Evolutionary conservation across 2,329 filamentous ascomycete genomes (phyloP).

Genomic region (Penicillium sp.): DNA sequence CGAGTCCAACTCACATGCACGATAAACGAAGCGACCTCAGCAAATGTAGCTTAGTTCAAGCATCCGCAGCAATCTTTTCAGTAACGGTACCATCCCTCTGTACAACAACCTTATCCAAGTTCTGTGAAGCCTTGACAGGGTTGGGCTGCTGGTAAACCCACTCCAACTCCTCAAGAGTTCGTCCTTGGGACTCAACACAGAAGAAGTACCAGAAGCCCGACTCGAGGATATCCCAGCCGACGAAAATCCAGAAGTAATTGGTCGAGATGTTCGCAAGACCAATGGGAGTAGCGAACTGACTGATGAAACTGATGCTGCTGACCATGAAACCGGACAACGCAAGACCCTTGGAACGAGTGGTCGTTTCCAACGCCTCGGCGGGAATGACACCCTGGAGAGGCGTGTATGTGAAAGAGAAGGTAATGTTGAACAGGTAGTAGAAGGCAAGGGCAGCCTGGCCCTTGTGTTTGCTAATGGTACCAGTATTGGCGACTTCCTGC

Average conservation of each 20-base stretch:
- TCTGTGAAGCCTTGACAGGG: slow-evolving; percentile 50
- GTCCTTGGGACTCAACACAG: slow-evolving; percentile 50
- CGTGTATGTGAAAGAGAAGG: slow-evolving; percentile 52
- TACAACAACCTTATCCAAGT: slow-evolving; percentile 48
- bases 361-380: slow-evolving; percentile 49
- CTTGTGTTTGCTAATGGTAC: slow-evolving; percentile 36
- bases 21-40: not conserved
- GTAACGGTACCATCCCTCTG: slow-evolving; percentile 46
- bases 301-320: slow-evolving; percentile 49
- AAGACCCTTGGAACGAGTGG: slow-evolving; percentile 49
- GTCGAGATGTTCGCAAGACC: slow-evolving; percentile 44
- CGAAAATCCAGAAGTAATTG: slow-evolving; percentile 45
- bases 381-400: slow-evolving; percentile 50
- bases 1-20: not conserved
- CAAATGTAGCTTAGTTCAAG: not conserved
- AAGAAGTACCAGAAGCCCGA: slow-evolving; percentile 46
- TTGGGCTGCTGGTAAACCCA: slow-evolving; percentile 51
- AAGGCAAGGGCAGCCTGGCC: slow-evolving; percentile 46
- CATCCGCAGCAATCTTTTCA: slow-evolving; percentile 43
- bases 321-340: slow-evolving; percentile 47
- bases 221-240: slow-evolving; percentile 49
- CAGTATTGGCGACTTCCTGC: slow-evolving; percentile 32
- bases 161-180: slow-evolving; percentile 50
- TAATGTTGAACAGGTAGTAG: slow-evolving; percentile 51
- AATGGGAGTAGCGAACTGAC: slow-evolving; percentile 49